Conservation (phyloP, 208 protist species). For the Cochliopodium minus region DNA sequence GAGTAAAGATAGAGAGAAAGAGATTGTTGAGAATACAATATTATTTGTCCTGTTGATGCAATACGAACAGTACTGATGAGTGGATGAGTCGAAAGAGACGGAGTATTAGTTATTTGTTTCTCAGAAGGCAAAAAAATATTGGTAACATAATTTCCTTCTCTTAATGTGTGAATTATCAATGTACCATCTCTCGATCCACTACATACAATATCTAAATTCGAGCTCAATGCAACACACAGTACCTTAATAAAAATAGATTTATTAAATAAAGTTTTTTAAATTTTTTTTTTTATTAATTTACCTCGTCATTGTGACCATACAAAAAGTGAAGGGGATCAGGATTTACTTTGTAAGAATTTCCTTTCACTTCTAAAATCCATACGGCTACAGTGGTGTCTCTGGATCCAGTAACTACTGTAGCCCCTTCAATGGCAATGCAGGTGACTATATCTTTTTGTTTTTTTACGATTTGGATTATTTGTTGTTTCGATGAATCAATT, state of each 20-base stretch:
- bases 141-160: background rate
- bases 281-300: too few species aligned
- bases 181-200: background rate
- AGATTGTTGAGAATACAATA: background rate
- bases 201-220: background rate
- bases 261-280: too few species aligned
- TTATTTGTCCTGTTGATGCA: background rate
- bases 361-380: background rate
- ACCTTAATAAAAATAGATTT: too few species aligned
- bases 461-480: background rate
- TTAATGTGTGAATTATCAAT: background rate
- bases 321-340: background rate
- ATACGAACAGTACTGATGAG: background rate
- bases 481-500: too few species aligned
- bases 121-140: background rate
- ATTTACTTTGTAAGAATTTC: too few species aligned
- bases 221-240: background rate
- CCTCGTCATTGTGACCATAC: background rate
- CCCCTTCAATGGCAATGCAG: background rate
- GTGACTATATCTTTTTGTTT: constrained; percentile 5
- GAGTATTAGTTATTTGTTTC: too few species aligned
- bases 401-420: background rate
- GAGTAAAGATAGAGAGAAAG: background rate
- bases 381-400: background rate
- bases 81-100: too few species aligned